phyloP scores from a whole-genome alignment of 331 rosid species.

The Dryas integrifolia region DNA sequence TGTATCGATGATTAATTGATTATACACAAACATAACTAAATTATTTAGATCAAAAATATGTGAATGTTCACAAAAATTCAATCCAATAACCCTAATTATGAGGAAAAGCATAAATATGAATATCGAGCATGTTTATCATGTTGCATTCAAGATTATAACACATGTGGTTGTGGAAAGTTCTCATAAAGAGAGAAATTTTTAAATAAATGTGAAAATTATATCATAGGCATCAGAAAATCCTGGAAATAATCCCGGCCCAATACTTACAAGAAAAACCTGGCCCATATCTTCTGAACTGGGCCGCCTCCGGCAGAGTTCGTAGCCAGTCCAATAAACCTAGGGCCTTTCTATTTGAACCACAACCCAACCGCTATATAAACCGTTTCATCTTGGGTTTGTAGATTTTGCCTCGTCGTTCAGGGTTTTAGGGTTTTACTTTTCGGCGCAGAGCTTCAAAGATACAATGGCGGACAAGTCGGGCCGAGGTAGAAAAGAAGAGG shows the following conservation, averaged over 20 bases:
- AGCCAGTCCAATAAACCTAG: not conserved
- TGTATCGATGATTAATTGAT: too few species aligned
- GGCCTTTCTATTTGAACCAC: not conserved
- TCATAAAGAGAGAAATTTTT: too few species aligned
- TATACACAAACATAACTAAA: too few species aligned
- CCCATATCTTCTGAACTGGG: not conserved
- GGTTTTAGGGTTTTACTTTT: constrained; percentile 2
- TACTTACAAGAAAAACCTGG: not conserved
- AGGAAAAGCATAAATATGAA: too few species aligned
- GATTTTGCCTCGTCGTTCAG: not conserved
- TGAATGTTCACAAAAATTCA: too few species aligned
- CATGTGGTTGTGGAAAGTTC: too few species aligned
- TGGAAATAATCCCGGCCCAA: not conserved
- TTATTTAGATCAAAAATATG: too few species aligned
- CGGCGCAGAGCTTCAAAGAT: constrained; percentile 20
- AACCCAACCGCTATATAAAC: not conserved
- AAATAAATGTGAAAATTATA: too few species aligned
- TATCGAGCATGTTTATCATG: too few species aligned
- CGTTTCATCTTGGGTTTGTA: not conserved
- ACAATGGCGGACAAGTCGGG: constrained; percentile 25
- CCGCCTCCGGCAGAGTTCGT: not conserved
- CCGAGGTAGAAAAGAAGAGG: constrained; percentile 24
- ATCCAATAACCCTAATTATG: too few species aligned
- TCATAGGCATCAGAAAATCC: too few species aligned
- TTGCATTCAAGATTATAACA: too few species aligned